A percentile compares a stretch with the other conserved stretches of the same genome.
phyloP scores from a whole-genome alignment of 768 basidiomycete species.

The Tephrocybe rancida region DNA sequence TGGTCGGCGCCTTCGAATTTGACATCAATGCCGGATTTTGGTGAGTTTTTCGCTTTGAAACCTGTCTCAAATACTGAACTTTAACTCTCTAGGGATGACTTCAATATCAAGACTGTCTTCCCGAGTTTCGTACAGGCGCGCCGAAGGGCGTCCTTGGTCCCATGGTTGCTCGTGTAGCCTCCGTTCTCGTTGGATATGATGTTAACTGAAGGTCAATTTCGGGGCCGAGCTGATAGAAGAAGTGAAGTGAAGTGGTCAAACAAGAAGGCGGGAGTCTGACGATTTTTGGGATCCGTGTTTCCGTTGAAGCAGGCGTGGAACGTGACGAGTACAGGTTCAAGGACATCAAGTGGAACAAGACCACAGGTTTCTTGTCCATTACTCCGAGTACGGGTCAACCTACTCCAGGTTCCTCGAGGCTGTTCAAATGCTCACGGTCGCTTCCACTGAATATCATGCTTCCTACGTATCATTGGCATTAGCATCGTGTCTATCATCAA shows the following conservation, averaged over 20 bases:
- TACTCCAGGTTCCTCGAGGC: slow-evolving; percentile 8
- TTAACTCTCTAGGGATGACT: neutral
- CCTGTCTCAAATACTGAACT: neutral
- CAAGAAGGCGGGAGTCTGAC: slow-evolving; percentile 1
- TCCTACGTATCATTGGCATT: no score
- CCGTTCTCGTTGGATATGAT: slow-evolving; percentile 12
- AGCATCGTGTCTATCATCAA: no score
- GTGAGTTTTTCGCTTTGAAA: slow-evolving; percentile 2
- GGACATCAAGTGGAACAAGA: slow-evolving; percentile 10
- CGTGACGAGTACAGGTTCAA: slow-evolving; percentile 5
- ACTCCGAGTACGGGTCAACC: slow-evolving; percentile 9
- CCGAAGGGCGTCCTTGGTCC: slow-evolving; percentile 7
- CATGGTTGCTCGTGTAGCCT: slow-evolving; percentile 1
- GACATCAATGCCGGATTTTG: slow-evolving; percentile 5
- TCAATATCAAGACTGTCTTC: slow-evolving; percentile 12
- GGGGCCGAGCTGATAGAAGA: neutral
- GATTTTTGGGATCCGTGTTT: slow-evolving; percentile 8
- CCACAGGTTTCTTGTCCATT: slow-evolving; percentile 8
- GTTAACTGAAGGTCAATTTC: slow-evolving; percentile 6
- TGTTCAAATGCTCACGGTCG: slow-evolving; percentile 9
- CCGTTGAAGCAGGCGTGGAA: slow-evolving; percentile 2
- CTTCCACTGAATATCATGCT: slow-evolving; percentile 1
- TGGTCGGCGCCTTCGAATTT: slow-evolving; percentile 10
- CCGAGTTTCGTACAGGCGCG: slow-evolving; percentile 5
- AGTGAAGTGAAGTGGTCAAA: slow-evolving; percentile 8